A percentile compares a stretch with the other conserved stretches of the same genome.
These are phyloP conservation scores for Fomitopsis pinicola DNA, from an alignment of 1,284 basidiomycete genomes.

Conservation along the genomic window DNA sequence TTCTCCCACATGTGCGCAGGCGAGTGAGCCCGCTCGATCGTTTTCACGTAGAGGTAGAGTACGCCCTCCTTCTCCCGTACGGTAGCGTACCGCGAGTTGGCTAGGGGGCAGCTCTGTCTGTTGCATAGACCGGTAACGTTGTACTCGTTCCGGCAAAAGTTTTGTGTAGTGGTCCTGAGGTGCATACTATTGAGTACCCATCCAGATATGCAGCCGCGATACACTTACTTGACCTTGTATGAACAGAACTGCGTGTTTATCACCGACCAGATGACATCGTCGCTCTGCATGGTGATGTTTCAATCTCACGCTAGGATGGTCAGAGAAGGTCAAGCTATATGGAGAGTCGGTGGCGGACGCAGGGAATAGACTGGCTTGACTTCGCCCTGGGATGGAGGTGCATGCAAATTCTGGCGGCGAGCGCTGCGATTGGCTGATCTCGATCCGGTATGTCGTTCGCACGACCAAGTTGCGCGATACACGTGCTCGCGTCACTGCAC, in stretches of 20 bases:
- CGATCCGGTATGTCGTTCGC: not conserved
- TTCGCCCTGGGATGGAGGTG: not conserved
- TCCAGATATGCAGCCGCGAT: not conserved
- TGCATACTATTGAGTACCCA: not conserved
- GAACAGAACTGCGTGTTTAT: conserved; percentile 94
- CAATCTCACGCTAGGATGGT: not conserved
- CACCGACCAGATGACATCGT: conserved; percentile 95
- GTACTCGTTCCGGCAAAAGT: conserved; percentile 98
- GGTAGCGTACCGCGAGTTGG: conserved; percentile 96
- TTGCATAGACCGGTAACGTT: conserved; percentile 98
- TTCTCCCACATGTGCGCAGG: conserved; percentile 98
- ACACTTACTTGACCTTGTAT: conserved; percentile 94
- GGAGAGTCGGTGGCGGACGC: not conserved
- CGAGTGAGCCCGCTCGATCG: conserved; percentile 94
- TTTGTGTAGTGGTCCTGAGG: conserved; percentile 84
- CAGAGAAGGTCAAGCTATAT: not conserved
- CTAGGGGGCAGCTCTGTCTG: conserved; percentile 93
- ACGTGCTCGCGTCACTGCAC: not conserved
- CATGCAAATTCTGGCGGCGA: not conserved
- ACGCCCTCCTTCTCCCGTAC: conserved; percentile 95
- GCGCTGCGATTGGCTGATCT: conserved; percentile 7
- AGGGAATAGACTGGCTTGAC: not conserved
- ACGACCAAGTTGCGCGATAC: not conserved
- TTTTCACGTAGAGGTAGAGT: conserved; percentile 97
- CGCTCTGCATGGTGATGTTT: conserved; percentile 65